These are phyloP conservation scores for Arachnomyces sp. DNA, from an alignment of 2,329 filamentous ascomycete species.

Conservation along the genomic window DNA sequence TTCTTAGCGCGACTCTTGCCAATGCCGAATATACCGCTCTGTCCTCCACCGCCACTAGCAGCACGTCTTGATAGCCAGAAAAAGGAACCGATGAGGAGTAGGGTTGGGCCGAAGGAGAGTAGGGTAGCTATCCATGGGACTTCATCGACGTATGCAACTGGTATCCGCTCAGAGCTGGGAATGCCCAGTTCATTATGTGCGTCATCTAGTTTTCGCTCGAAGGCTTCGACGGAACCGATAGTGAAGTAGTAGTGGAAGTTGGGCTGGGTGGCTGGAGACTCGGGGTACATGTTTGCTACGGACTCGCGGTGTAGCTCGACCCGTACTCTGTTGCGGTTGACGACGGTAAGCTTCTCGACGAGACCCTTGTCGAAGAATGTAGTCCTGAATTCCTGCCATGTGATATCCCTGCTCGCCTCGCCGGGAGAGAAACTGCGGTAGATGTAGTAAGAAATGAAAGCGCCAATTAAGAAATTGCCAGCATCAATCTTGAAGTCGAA, in stretches of 20 bases:
- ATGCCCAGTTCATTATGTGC: constrained; percentile 84
- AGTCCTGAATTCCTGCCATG: constrained; percentile 91
- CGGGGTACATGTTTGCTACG: constrained; percentile 62
- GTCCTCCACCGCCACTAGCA: constrained; percentile 54
- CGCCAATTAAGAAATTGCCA: constrained; percentile 47
- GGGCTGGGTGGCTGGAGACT: constrained; percentile 59
- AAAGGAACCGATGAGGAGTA: constrained; percentile 76
- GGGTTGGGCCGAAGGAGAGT: constrained; percentile 74
- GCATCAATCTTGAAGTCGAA: constrained; percentile 46
- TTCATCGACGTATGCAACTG: constrained; percentile 76
- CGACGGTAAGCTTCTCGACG: constrained; percentile 80
- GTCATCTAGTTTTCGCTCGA: constrained; percentile 79
- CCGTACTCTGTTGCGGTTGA: constrained; percentile 68
- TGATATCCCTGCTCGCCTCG: constrained; percentile 69
- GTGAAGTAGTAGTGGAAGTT: constrained; percentile 86
- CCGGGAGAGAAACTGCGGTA: constrained; percentile 59
- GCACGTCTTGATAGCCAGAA: constrained; percentile 72
- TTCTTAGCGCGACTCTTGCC: constrained; percentile 91
- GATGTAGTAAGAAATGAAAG: constrained; percentile 54
- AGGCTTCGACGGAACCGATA: constrained; percentile 88
- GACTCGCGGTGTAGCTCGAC: constrained; percentile 73
- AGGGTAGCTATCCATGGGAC: constrained; percentile 64
- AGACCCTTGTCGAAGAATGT: constrained; percentile 94
- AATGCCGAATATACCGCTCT: constrained; percentile 85
- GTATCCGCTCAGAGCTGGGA: constrained; percentile 78